Evolutionary conservation across 1,139 yeast genomes (phyloP), one percentile per base, ranked within the genome.

Genomic region (Scheffersomyces illinoinensis): DNA sequence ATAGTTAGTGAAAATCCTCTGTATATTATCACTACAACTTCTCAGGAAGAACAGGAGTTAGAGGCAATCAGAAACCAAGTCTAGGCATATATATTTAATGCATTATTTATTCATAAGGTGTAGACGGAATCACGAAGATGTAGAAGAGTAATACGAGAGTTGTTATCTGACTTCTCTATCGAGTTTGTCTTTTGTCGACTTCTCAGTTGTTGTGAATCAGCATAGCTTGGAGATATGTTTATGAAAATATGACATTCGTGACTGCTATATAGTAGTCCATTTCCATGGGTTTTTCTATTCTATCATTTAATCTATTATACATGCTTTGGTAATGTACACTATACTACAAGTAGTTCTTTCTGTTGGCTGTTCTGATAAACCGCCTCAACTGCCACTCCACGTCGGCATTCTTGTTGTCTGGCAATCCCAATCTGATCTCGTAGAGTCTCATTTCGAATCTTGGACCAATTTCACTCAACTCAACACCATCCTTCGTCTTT

Each of bases 401-500:
- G 69, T 95, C 99, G n/a, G 98, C 97, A 74, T 96, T 98, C 76
- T 91, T 91, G 72, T 93, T 92, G 68, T 95, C 99, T 62, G 95
- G 78, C 55, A 97, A 91, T 3, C 99, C 98, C 65, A 96, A 81
- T 70, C 89, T 85, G 63, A 96, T 78, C 72, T 95, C 98, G 71
- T 87, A 95, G 62, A 95, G 77, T 72, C 93, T 86, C 98, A 95
- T 93, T 76, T 96, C 99, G 69, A 95, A 95, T 62, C 99, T 81
- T n/a, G 99, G 99, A 0, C 99, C 99, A 50, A 96, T 90, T 71
- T 95, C 99, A 62, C 98, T 95, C 62, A 95, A 77, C 71, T 95
- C 99, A 3, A 93, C 97, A 47, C 89, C 85, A 61, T 93, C 97
- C 66, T 90, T 87, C 0, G 97, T 92, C 69, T 86, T 88, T 14